Conservation (phyloP, 768 basidiomycete genomes). For the Amanita thiersii region DNA sequence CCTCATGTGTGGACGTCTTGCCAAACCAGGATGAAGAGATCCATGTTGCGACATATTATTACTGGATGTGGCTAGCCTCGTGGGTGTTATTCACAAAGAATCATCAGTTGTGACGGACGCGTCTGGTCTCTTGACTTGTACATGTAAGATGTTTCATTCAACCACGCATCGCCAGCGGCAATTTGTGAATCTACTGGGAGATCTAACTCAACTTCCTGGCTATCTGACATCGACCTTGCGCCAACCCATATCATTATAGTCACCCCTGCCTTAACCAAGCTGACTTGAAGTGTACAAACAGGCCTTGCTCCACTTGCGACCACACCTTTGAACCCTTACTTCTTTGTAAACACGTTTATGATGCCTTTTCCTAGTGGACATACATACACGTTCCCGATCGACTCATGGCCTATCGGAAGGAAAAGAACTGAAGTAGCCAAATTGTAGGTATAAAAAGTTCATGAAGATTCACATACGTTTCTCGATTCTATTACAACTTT, state of each 20-base stretch:
- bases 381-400: constrained; percentile 74
- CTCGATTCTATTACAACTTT: constrained; percentile 15
- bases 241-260: constrained; percentile 4
- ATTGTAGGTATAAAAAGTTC: constrained; percentile 20
- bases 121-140: constrained; percentile 21
- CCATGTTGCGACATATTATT: not conserved
- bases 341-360: constrained; percentile 68
- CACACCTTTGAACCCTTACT: constrained; percentile 55
- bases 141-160: constrained; percentile 12
- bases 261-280: constrained; percentile 1
- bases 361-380: constrained; percentile 61
- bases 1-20: constrained; percentile 5
- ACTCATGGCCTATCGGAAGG: constrained; percentile 26
- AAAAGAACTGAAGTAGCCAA: constrained; percentile 35
- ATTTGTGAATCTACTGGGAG: constrained; percentile 3
- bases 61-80: constrained; percentile 13
- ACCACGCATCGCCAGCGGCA: not conserved
- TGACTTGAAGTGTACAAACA: constrained; percentile 44
- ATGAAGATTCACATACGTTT: not conserved
- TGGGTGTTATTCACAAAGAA: constrained; percentile 15
- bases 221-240: not conserved
- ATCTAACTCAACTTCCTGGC: not conserved
- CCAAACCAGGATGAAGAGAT: not conserved
- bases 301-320: constrained; percentile 59
- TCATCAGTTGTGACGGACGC: constrained; percentile 20